phyloP scores from a whole-genome alignment of 768 basidiomycete genomes.

The Neoboletus subvelutipes region DNA sequence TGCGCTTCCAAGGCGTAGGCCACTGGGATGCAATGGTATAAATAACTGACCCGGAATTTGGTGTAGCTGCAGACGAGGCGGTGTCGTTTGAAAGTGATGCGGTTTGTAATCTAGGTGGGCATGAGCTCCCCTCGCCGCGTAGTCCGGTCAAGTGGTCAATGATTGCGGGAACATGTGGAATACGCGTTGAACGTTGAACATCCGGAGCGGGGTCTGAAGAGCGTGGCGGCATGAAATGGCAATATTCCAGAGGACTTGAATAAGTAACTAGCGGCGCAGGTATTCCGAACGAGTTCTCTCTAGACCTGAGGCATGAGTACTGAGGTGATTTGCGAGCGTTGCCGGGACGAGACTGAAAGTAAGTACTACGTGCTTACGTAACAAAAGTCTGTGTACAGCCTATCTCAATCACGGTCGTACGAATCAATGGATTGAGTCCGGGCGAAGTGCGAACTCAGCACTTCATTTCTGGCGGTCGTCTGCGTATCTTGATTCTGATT shows the following conservation, averaged over 20 bases:
- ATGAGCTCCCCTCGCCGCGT: conserved; percentile 26
- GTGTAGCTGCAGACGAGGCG: conserved; percentile 13
- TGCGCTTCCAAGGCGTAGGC: not conserved
- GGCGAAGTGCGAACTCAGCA: not conserved
- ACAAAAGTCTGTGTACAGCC: not conserved
- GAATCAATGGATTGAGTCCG: not conserved
- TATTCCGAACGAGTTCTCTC: conserved; percentile 1
- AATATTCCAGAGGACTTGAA: conserved; percentile 16
- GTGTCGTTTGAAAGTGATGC: conserved; percentile 21
- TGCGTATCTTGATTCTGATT: not conserved
- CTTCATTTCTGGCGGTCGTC: not conserved
- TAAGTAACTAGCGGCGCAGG: conserved; percentile 13
- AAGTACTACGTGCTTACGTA: conserved; percentile 14
- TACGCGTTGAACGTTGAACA: conserved; percentile 34
- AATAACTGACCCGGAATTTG: conserved; percentile 9
- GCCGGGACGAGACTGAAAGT: not conserved
- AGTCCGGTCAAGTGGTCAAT: conserved; percentile 27
- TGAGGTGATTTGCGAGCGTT: conserved; percentile 4
- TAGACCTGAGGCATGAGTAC: conserved; percentile 4
- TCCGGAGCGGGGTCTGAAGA: conserved; percentile 28
- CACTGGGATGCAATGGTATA: conserved; percentile 7
- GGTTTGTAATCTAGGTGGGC: conserved; percentile 20
- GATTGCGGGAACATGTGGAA: conserved; percentile 34
- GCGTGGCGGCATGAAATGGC: conserved; percentile 21
- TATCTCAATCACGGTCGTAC: not conserved